Conservation (phyloP, 331 rosid genomes). For the Malus hybrid region DNA sequence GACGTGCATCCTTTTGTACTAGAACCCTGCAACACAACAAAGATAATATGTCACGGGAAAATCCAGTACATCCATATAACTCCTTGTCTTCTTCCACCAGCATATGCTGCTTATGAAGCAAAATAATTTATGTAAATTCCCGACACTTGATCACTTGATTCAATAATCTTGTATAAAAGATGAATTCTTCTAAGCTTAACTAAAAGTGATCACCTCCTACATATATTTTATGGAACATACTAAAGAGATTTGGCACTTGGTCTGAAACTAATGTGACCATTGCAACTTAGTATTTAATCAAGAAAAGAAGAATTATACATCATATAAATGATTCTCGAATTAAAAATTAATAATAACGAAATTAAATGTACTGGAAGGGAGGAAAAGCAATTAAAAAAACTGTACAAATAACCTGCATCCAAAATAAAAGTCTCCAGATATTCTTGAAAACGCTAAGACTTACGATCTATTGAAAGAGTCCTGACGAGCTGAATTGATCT, state of each 20-base stretch:
- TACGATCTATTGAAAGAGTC: slow-evolving; percentile 75
- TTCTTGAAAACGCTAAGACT: slow-evolving; percentile 21
- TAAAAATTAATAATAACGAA: not conserved
- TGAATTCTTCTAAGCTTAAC: not conserved
- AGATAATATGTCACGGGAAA: slow-evolving; percentile 8
- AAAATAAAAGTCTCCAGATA: slow-evolving; percentile 10
- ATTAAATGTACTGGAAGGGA: not conserved
- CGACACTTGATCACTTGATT: not conserved
- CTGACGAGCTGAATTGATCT: slow-evolving; percentile 64
- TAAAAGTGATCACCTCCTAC: not conserved
- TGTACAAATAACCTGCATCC: not conserved
- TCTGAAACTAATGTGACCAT: not conserved
- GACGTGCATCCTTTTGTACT: slow-evolving; percentile 67
- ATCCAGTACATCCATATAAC: not conserved
- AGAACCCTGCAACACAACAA: slow-evolving; percentile 42
- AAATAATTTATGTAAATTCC: not conserved
- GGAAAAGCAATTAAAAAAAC: not conserved
- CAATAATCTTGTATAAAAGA: not conserved
- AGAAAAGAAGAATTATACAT: not conserved
- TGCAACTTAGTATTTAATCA: not conserved
- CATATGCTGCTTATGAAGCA: not conserved
- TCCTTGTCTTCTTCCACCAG: not conserved
- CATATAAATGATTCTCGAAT: not conserved
- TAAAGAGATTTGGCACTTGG: not conserved
- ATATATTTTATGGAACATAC: not conserved